Evolutionary conservation across 768 basidiomycete species (phyloP), one percentile per base, ranked within the genome.

Genomic region (Phylloporus scabripes): DNA sequence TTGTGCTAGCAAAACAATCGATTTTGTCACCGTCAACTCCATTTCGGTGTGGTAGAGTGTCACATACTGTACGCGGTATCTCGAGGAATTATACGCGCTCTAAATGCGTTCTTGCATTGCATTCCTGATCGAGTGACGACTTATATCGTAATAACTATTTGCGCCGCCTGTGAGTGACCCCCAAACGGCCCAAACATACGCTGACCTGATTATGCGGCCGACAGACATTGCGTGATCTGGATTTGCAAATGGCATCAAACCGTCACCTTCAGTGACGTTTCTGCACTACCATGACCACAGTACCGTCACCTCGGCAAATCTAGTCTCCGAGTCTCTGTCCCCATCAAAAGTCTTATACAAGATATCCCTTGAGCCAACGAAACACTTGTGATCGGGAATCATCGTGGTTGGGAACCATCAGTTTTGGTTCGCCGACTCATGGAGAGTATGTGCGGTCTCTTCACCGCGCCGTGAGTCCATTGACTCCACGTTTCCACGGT

Each of bases 241-340:
- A 12, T 6, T 7, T 12, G 36, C 2, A 26, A 41, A 41, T 26
- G 15, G 24, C n/a, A 42, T 12, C 28, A 24, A 9, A 10, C 5
- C 24, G 6, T 15, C 15, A 8, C 18, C 28, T 17, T 17, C 24
- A 4, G 0, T 5, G 39, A 36, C 14, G n/a, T 41, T 7, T 28
- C 28, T 42, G 26, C 11, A 18, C 28, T 17, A 18, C 21, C 26
- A 29, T 42, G 41, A 28, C 41, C 10, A n/a, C 47, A 61, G 42
- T 70, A 65, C 46, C 61, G 57, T 38, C 55, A 53, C 21, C 55
- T 71, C 8, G 68, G 68, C 36, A 65, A 66, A 32, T 49, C 65
- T 3, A 67, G 68, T 21, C 56, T 69, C 21, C 55, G 56, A 15
- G 68, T 69, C 24, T 71, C 67, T 3, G 66, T 71, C 20, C 68